Evolutionary conservation across 495 filamentous ascomycete genomes (phyloP).

Genomic region (Hyaloscypha hepaticicola): DNA sequence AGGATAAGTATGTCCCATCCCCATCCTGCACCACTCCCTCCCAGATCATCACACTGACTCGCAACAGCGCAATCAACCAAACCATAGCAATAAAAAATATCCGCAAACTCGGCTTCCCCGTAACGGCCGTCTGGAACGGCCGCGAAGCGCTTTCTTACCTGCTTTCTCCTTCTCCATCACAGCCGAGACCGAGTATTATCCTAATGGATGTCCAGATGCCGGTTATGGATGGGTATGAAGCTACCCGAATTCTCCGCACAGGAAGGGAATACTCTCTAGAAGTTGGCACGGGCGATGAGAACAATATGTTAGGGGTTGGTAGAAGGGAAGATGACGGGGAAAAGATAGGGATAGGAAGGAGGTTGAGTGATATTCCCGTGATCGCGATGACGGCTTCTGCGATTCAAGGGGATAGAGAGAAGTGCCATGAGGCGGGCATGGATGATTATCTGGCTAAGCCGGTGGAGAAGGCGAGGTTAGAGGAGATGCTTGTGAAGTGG

Average conservation of each 20-base stretch:
- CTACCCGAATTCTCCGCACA: constrained; percentile 64
- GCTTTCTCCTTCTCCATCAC: constrained; percentile 31
- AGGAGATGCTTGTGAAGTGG: constrained; percentile 68
- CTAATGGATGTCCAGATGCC: constrained; percentile 89
- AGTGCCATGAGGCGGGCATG: constrained; percentile 74
- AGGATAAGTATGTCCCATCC: constrained; percentile 60
- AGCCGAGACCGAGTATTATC: constrained; percentile 63
- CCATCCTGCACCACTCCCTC: constrained; percentile 8
- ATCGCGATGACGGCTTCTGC: constrained; percentile 82
- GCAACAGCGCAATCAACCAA: constrained; percentile 61
- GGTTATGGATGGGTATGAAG: constrained; percentile 74
- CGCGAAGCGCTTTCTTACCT: constrained; percentile 71
- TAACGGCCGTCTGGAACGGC: constrained; percentile 69
- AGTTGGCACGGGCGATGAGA: constrained; percentile 36
- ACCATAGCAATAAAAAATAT: constrained; percentile 73
- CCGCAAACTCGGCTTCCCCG: constrained; percentile 68
- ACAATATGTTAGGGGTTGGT: constrained; percentile 26
- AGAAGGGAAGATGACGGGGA: background rate
- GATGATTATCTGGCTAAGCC: constrained; percentile 84
- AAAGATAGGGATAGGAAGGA: background rate
- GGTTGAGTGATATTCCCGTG: constrained; percentile 53
- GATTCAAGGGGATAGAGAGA: constrained; percentile 76
- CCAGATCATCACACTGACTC: constrained; percentile 17
- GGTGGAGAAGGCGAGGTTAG: constrained; percentile 61
- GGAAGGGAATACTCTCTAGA: constrained; percentile 45